Conservation (phyloP, 225 moss, liverwort and hornwort species). For the Polytrichum commune region DNA sequence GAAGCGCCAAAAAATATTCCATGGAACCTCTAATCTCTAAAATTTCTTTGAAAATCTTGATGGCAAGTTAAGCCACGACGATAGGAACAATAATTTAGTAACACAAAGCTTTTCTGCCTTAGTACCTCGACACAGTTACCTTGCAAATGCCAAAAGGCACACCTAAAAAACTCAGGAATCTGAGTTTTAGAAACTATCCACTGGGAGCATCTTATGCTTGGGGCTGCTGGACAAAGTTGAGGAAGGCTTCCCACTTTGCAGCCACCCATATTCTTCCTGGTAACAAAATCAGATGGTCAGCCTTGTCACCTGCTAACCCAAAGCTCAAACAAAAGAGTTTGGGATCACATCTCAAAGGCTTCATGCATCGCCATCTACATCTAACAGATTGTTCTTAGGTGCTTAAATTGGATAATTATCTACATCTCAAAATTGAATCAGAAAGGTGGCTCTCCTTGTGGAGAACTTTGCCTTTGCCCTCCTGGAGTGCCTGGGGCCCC, state of each 20-base stretch:
- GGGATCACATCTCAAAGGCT: constrained; percentile 2
- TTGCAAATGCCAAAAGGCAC: not conserved
- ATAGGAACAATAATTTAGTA: not conserved
- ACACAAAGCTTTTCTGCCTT: not conserved
- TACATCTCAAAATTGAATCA: not conserved
- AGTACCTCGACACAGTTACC: not conserved
- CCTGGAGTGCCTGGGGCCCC: constrained; percentile 6
- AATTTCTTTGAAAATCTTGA: not conserved
- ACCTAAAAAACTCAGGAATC: constrained; percentile 9
- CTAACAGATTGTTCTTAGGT: not conserved
- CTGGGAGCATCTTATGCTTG: not conserved
- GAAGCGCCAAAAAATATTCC: no score
- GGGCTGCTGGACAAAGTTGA: no score
- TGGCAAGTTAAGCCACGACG: constrained; percentile 1
- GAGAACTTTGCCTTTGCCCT: not conserved
- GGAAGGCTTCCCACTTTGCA: constrained; percentile 15
- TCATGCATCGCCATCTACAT: not conserved
- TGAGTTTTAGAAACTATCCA: constrained; percentile 13
- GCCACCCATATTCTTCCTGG: constrained; percentile 24
- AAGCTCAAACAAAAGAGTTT: constrained; percentile 12
- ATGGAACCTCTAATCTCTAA: no score
- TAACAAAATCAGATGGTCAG: constrained; percentile 14
- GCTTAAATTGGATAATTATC: not conserved
- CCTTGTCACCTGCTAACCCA: constrained; percentile 4
- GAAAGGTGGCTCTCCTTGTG: not conserved